Percentiles rank a stretch among this genome's conserved stretches.
Conservation (phyloP, 176 grass and related monocot species). For the Cymbopogon citratus region DNA sequence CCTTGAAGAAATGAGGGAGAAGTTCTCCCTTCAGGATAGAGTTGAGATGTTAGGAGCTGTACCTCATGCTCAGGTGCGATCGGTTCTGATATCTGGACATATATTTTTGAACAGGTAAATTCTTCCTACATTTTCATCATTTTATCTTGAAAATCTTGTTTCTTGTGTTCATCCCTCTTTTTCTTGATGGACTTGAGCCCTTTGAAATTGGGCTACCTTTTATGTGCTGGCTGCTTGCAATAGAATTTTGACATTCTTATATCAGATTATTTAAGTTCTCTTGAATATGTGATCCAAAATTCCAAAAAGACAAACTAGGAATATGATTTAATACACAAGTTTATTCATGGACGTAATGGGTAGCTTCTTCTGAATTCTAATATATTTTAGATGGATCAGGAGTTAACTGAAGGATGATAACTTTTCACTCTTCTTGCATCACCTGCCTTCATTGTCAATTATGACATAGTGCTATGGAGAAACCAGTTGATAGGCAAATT, state of each 20-base stretch:
- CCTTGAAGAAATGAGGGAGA: slow-evolving; percentile 95
- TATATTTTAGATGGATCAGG: not conserved
- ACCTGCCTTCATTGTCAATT: not conserved
- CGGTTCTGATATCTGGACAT: slow-evolving; percentile 90
- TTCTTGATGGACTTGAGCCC: not conserved
- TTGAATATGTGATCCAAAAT: not conserved
- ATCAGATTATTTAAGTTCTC: not conserved
- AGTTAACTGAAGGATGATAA: not conserved
- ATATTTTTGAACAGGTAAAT: slow-evolving; percentile 91
- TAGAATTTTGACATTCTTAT: not conserved
- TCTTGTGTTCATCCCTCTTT: not conserved
- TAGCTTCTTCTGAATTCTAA: not conserved
- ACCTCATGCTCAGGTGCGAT: slow-evolving; percentile 90
- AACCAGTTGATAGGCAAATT: not conserved
- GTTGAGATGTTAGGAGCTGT: slow-evolving; percentile 97
- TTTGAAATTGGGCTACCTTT: not conserved
- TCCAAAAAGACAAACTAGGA: not conserved
- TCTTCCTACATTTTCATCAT: not conserved
- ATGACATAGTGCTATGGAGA: slow-evolving; percentile 3
- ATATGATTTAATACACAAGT: not conserved
- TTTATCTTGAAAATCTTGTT: not conserved
- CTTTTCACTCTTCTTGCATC: not conserved
- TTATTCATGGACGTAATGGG: not conserved
- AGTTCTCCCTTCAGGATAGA: slow-evolving; percentile 94
- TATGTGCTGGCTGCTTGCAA: not conserved